These are phyloP conservation scores for Ogataea chonburiensis DNA, from an alignment of 805 yeast genomes.

Conservation along the genomic window DNA sequence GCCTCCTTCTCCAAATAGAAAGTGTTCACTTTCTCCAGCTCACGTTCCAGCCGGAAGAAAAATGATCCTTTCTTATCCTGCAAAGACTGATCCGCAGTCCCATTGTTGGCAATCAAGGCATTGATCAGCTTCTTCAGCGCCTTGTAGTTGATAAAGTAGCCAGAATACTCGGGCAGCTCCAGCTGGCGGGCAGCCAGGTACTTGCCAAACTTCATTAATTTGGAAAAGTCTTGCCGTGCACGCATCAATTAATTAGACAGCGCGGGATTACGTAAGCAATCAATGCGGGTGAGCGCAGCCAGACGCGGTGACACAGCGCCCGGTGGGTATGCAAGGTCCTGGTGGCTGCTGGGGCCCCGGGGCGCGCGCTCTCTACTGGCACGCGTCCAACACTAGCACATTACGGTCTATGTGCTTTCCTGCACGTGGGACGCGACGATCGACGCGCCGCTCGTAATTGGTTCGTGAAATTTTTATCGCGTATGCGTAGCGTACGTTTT, in stretches of 20 bases:
- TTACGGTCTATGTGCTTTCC: too few species aligned
- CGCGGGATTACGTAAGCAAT: background rate
- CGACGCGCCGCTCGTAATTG: too few species aligned
- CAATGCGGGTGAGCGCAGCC: too few species aligned
- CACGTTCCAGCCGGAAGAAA: slow-evolving; percentile 88
- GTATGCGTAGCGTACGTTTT: slow-evolving; percentile 10
- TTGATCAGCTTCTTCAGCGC: slow-evolving; percentile 90
- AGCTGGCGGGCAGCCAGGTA: slow-evolving; percentile 90
- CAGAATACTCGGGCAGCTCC: slow-evolving; percentile 92
- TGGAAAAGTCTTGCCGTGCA: background rate
- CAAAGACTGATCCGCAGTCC: slow-evolving; percentile 47
- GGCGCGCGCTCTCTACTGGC: too few species aligned
- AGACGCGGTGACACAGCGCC: too few species aligned
- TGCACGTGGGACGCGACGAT: too few species aligned
- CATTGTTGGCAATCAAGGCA: slow-evolving; percentile 50
- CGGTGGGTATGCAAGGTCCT: slow-evolving; percentile 1
- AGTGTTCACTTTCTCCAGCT: slow-evolving; percentile 90
- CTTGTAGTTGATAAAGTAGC: slow-evolving; percentile 92
- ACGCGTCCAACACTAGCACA: too few species aligned
- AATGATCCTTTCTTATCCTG: slow-evolving; percentile 90
- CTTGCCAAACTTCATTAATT: slow-evolving; percentile 82
- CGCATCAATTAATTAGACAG: slow-evolving; percentile 1
- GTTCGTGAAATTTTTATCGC: too few species aligned
- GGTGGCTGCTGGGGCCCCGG: too few species aligned
- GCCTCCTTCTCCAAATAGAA: slow-evolving; percentile 91